A percentile compares a stretch with the other conserved stretches of the same genome.
These are phyloP conservation scores for Ascocoryne sarcoides DNA, from an alignment of 2,329 filamentous ascomycete genomes.

Conservation along the genomic window DNA sequence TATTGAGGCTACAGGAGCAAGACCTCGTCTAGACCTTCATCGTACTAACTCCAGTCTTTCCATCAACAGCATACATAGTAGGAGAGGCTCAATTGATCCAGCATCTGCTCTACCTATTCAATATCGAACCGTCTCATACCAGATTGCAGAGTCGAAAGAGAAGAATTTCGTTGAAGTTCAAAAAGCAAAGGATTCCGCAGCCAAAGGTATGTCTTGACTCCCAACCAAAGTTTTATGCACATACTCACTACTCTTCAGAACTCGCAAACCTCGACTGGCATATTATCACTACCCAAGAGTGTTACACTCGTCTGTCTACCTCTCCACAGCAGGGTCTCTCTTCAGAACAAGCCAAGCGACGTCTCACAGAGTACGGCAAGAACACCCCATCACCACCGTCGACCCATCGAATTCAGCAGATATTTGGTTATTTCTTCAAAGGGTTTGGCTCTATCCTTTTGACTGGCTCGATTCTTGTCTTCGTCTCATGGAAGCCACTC, in stretches of 20 bases:
- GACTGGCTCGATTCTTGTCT: conserved; percentile 60
- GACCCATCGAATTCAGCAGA: conserved; percentile 47
- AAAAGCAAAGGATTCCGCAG: conserved; percentile 36
- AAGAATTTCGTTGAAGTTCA: conserved; percentile 33
- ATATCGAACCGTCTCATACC: conserved; percentile 47
- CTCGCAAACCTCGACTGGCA: conserved; percentile 62
- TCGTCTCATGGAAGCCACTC: conserved; percentile 68
- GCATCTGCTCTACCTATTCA: conserved; percentile 41
- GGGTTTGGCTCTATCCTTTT: conserved; percentile 68
- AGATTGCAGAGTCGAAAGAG: conserved; percentile 46
- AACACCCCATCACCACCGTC: conserved; percentile 60
- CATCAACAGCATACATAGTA: conserved; percentile 22
- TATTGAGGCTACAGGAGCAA: conserved; percentile 14
- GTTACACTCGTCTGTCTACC: conserved; percentile 50
- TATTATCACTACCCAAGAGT: conserved; percentile 45
- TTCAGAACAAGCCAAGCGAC: conserved; percentile 43
- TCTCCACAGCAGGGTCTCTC: conserved; percentile 52
- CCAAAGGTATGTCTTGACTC: conserved; percentile 32
- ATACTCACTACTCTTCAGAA: conserved; percentile 32
- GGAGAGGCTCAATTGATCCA: conserved; percentile 32
- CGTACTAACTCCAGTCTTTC: conserved; percentile 23
- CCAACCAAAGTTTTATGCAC: background rate
- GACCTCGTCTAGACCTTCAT: conserved; percentile 14
- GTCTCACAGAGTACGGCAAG: conserved; percentile 50
- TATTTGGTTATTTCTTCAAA: conserved; percentile 65